Base-by-base conservation (phyloP, 2,329 filamentous ascomycete species). In the Pseudogymnoascus sp. region DNA sequence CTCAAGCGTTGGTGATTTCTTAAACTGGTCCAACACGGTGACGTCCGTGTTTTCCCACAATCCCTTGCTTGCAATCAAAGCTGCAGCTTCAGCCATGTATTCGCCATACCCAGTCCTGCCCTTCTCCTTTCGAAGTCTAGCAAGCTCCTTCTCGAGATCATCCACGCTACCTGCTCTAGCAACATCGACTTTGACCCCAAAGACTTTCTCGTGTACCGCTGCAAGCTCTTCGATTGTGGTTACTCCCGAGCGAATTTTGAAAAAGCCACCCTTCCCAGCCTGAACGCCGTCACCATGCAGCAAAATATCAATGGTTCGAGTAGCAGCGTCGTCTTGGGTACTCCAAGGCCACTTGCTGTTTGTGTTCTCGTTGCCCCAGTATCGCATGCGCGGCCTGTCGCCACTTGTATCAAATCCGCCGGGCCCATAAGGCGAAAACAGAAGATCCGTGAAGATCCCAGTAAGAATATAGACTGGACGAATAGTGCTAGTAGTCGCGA, bases 401-500 rank as follows among this genome's bases (percentile, higher is more conserved):
- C 50, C 50, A 14, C 50, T 32, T 4, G 50, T 57, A 16, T 57
- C 50, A 57, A 57, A 32, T 14, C 50, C 50, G 8, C 50, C 50
- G 3, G 50, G 50, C 2, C 50, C 22, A 9, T 32, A 32, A 30
- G 20, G 6, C 25, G 50, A 32, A 14, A 22, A 43, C 22, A 43
- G 11, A 1, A 68, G 57, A 18, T 72, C 69, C 12, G 65, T 69
- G 9, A 72, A 62, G 12, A 67, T 61, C 2, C 72, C 73, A 14
- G 65, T 70, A 50, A 74, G 65, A 30, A 70, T 66, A 61, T 71
- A 71, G 16, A 73, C 62, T 2, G 72, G 70, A 8, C 68, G 68
- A 28, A 75, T 67, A 2, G 58, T 37, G 28, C 63, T 67, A 2
- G 67, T 69, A 14, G 71, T 58, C 6, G 65, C 64, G n/a, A 65